phyloP scores from a whole-genome alignment of 768 basidiomycete genomes.

The Collybia sordida region DNA sequence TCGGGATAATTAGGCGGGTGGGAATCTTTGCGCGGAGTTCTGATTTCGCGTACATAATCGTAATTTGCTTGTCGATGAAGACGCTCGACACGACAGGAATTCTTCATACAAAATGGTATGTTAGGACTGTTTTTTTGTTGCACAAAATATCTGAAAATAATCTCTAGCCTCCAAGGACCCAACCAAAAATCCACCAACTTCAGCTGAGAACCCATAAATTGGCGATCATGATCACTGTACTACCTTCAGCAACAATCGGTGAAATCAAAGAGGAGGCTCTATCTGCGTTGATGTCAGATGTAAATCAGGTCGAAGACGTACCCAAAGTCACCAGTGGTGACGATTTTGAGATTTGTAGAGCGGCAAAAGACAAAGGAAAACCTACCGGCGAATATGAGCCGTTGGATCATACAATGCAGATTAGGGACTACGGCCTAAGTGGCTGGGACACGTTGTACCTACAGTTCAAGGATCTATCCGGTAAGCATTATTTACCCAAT shows the following conservation, averaged over 20 bases:
- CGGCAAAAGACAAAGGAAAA: constrained; percentile 50
- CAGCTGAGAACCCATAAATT: constrained; percentile 75
- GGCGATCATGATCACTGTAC: constrained; percentile 58
- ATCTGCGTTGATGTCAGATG: constrained; percentile 54
- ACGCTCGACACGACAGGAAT: constrained; percentile 5
- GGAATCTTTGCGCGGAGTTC: constrained; percentile 28
- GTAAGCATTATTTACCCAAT: constrained; percentile 39
- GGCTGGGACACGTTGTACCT: constrained; percentile 73
- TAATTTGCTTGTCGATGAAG: constrained; percentile 6
- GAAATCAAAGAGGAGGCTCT: constrained; percentile 65
- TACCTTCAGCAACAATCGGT: constrained; percentile 52
- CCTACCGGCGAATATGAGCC: constrained; percentile 52
- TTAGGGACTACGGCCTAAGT: constrained; percentile 49
- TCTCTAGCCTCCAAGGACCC: constrained; percentile 45
- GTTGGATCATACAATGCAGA: constrained; percentile 39
- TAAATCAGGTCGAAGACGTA: constrained; percentile 31
- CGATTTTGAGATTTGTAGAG: constrained; percentile 63
- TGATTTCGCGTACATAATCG: constrained; percentile 2
- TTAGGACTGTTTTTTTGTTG: constrained; percentile 1
- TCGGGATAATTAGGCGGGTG: constrained; percentile 20
- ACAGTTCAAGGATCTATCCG: constrained; percentile 61
- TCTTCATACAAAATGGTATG: constrained; percentile 18
- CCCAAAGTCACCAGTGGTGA: constrained; percentile 28
- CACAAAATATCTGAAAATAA: background rate
- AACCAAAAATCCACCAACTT: constrained; percentile 65